Conservation (phyloP, 331 rosid genomes). For the Acacia pycnantha region DNA sequence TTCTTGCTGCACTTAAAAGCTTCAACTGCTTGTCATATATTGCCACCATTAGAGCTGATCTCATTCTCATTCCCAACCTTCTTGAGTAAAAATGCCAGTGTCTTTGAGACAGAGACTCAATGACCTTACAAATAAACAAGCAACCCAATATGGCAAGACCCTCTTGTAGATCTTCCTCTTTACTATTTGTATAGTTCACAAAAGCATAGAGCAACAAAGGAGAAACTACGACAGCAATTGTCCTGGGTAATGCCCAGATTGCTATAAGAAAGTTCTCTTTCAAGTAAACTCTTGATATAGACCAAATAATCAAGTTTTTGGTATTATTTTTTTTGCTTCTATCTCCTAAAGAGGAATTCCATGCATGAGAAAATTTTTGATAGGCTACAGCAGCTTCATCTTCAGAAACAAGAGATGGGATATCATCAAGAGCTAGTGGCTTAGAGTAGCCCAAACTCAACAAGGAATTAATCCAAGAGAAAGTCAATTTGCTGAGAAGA, state of each 20-base stretch:
- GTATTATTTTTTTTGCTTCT: conserved; percentile 30
- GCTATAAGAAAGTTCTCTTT: conserved; percentile 61
- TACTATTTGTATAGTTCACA: conserved; percentile 52
- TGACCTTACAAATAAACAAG: conserved; percentile 45
- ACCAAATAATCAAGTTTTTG: conserved; percentile 51
- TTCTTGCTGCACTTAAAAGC: conserved; percentile 61
- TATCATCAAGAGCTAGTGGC: conserved; percentile 57
- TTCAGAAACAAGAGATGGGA: conserved; percentile 66
- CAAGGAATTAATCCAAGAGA: conserved; percentile 73
- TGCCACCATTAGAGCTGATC: conserved; percentile 82
- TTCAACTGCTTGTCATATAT: conserved; percentile 67
- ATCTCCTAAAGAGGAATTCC: conserved; percentile 50
- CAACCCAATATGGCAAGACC: conserved; percentile 63
- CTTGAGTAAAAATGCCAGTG: conserved; percentile 61
- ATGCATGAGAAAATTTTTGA: conserved; percentile 48
- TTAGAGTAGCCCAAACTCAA: conserved; percentile 54
- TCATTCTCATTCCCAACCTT: conserved; percentile 70
- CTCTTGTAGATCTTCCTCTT: conserved; percentile 26
- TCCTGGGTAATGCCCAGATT: conserved; percentile 52
- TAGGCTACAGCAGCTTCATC: conserved; percentile 59
- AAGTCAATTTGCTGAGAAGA: conserved; percentile 52
- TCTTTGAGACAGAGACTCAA: conserved; percentile 58
- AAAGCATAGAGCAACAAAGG: conserved; percentile 74
- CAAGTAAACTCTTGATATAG: conserved; percentile 45
- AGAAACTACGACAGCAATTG: conserved; percentile 49